phyloP scores from a whole-genome alignment of 2,329 filamentous ascomycete genomes.

The Teratosphaeria zuluensis region DNA sequence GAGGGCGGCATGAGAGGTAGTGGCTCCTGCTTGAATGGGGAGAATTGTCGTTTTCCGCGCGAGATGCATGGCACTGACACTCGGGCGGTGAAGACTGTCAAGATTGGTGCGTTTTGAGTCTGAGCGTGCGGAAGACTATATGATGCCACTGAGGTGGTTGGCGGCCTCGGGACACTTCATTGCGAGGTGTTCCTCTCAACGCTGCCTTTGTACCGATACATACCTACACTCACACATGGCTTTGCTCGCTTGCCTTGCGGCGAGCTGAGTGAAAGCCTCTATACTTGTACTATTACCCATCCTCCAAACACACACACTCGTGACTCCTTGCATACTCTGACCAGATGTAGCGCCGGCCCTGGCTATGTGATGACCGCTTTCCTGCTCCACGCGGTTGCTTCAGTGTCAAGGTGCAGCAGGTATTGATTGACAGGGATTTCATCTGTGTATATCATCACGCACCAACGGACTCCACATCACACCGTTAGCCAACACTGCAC shows the following conservation, averaged over 20 bases:
- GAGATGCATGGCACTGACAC: constrained; percentile 51
- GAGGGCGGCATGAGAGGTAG: constrained; percentile 38
- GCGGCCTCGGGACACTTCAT: background rate
- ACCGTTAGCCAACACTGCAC: background rate
- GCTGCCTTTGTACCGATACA: background rate
- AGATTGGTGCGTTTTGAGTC: constrained; percentile 10
- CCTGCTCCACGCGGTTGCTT: background rate
- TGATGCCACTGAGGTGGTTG: background rate
- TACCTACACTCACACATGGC: background rate
- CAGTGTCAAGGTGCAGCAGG: background rate
- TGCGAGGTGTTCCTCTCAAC: background rate
- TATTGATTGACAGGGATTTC: background rate
- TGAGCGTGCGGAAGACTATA: background rate
- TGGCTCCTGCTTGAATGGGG: constrained; percentile 47
- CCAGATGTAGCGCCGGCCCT: background rate
- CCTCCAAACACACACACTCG: background rate
- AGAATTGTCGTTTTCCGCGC: constrained; percentile 47
- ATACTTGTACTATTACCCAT: background rate
- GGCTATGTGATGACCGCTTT: no score
- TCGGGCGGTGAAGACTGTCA: constrained; percentile 44
- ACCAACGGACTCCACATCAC: background rate
- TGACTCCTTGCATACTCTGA: background rate
- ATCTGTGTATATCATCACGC: background rate
- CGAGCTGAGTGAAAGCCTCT: background rate
- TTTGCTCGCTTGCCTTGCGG: background rate